Percentiles rank a stretch among this genome's conserved stretches.
These are phyloP conservation scores for Filosporella fistucella DNA, from an alignment of 495 filamentous ascomycete species.

Conservation along the genomic window DNA sequence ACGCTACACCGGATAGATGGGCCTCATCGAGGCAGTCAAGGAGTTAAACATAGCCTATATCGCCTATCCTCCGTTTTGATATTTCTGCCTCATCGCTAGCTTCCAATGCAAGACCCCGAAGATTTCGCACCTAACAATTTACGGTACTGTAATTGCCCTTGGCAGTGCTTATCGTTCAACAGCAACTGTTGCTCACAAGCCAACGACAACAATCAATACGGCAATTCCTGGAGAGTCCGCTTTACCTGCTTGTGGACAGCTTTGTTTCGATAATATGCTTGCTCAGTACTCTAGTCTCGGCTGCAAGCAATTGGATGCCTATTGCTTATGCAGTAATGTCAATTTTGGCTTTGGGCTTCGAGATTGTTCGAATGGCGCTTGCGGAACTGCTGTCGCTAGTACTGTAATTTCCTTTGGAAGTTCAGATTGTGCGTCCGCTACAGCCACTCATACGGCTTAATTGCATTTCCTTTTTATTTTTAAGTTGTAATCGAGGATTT, in stretches of 20 bases:
- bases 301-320: slow-evolving; percentile 49
- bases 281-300: slow-evolving; percentile 50
- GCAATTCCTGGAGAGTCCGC: neutral
- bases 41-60: too few relatives aligned
- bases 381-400: slow-evolving; percentile 31
- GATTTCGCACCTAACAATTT: too few relatives aligned
- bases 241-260: slow-evolving; percentile 29
- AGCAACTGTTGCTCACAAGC: neutral
- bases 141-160: slow-evolving; percentile 13
- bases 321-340: slow-evolving; percentile 64
- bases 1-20: too few relatives aligned
- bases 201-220: neutral
- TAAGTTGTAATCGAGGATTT: too few relatives aligned
- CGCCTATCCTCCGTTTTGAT: too few relatives aligned
- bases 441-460: neutral
- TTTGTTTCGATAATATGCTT: slow-evolving; percentile 71
- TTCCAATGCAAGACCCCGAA: too few relatives aligned
- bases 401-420: slow-evolving; percentile 14
- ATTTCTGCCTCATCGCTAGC: too few relatives aligned
- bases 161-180: slow-evolving; percentile 7
- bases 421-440: slow-evolving; percentile 13
- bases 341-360: slow-evolving; percentile 71
- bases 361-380: slow-evolving; percentile 69
- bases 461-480: too few relatives aligned
- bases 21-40: too few relatives aligned